Base-by-base conservation (phyloP, 129 eudicot species). In the Flaveria robusta region DNA sequence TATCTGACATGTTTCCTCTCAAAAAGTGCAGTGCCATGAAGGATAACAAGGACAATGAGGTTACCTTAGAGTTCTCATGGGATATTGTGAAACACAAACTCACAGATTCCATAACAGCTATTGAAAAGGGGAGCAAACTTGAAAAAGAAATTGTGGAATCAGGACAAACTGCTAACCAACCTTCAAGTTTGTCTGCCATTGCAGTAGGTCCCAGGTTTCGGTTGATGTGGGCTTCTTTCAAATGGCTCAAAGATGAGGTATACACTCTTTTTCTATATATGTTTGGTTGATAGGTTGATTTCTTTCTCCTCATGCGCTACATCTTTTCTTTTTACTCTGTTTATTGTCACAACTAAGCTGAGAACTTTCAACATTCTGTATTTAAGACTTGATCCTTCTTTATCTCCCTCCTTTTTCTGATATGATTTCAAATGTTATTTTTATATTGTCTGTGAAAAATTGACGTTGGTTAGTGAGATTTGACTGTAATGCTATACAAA, bases 191-290 rank as follows among this genome's bases (percentile, higher is more conserved):
- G 81, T 85, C 68, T 74, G 97, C 97, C 66, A 84, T 93, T 82
- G 92, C 93, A 56, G 88, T 82, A 60, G 91, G 86, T 76, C 93
- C 98, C 26, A 93, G 93, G 81, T 80, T 88, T 39, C 85, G 97
- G 63, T 79, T 91, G 87, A 78, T 91, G 85, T 85, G 86, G 96
- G 82, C 85, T 77, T 85, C 96, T 39, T 82, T 85, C 75, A 86
- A 93, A 79, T 86, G 89, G 89, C 96, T 91, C 66, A 88, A 86
- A 76, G 81, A 88, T 78, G 93, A 93, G 98, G 98, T 85, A 83
- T 50, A 84, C 82, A 45, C 67, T 77, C 73, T 65, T 71, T 79
- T 11, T 39, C 31, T 41, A 37, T 37, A 15, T 47, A 47, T 34
- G 72, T 49, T 62, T 41, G 67, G 55, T 77, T 11, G 68, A 10